phyloP scores from a whole-genome alignment of 352 stramenopile genomes.

The Phytopythium sindhum region DNA sequence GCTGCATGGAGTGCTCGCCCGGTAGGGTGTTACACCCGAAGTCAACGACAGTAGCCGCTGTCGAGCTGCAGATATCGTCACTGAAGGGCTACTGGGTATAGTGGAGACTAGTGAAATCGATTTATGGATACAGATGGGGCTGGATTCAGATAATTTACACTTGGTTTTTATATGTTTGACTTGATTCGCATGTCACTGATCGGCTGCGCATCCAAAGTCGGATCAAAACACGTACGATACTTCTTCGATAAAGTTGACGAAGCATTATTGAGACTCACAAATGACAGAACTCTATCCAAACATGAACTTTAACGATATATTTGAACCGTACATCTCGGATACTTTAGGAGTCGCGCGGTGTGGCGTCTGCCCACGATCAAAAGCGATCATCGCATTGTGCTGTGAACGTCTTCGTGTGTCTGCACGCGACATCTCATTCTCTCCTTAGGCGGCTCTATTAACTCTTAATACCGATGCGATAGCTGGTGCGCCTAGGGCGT shows the following conservation, averaged over 20 bases:
- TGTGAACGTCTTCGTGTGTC: not conserved
- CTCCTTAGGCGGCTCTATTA: not conserved
- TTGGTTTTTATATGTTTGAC: not conserved
- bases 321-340: slow-evolving; percentile 7
- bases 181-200: not conserved
- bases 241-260: not conserved
- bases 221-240: not conserved
- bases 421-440: not conserved
- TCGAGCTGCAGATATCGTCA: not conserved
- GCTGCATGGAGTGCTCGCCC: not conserved
- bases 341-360: not conserved
- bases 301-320: not conserved
- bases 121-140: not conserved
- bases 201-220: not conserved
- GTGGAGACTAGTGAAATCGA: not conserved
- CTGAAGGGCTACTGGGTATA: not conserved
- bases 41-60: not conserved
- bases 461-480: no score
- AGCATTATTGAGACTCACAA: not conserved
- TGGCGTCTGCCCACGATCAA: not conserved
- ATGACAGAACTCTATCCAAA: no score
- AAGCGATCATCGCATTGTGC: not conserved
- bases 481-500: no score
- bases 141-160: not conserved
- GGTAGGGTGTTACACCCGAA: not conserved